phyloP scores from a whole-genome alignment of 176 grass and related monocot species.

The Alopecurus myosuroides region DNA sequence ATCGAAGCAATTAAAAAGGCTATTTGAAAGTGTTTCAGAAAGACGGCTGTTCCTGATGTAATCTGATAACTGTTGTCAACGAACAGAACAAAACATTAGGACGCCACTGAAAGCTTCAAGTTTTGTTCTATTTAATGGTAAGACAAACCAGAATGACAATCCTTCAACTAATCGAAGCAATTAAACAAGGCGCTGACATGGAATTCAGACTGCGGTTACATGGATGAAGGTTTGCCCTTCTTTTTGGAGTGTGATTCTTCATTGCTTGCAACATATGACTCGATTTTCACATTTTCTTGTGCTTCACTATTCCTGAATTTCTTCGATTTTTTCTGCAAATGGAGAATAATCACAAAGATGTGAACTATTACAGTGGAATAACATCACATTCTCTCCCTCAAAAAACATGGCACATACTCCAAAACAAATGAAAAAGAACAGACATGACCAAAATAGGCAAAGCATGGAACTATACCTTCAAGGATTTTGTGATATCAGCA shows the following conservation, averaged over 20 bases:
- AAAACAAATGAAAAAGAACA: neutral
- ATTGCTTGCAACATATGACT: conserved; percentile 68
- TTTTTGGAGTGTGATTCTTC: conserved; percentile 47
- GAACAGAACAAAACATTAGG: neutral
- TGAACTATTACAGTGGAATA: neutral
- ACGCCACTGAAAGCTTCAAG: neutral
- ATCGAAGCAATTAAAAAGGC: neutral
- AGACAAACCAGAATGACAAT: neutral
- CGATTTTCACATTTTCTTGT: conserved; percentile 51
- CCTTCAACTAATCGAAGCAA: neutral
- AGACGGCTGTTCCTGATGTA: neutral
- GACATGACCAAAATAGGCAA: neutral
- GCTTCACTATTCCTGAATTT: conserved; percentile 60
- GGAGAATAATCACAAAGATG: neutral
- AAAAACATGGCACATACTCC: neutral
- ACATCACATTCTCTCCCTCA: neutral
- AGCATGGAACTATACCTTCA: conserved; percentile 55
- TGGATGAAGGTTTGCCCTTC: conserved; percentile 54
- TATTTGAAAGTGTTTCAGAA: neutral
- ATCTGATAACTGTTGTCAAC: neutral
- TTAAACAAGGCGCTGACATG: neutral
- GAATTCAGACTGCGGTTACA: conserved; percentile 14
- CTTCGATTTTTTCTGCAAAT: conserved; percentile 81
- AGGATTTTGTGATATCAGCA: conserved; percentile 60
- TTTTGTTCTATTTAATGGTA: neutral